These are phyloP conservation scores for Nicotiana otophora DNA, from an alignment of 257 asterid species.

Conservation along the genomic window DNA sequence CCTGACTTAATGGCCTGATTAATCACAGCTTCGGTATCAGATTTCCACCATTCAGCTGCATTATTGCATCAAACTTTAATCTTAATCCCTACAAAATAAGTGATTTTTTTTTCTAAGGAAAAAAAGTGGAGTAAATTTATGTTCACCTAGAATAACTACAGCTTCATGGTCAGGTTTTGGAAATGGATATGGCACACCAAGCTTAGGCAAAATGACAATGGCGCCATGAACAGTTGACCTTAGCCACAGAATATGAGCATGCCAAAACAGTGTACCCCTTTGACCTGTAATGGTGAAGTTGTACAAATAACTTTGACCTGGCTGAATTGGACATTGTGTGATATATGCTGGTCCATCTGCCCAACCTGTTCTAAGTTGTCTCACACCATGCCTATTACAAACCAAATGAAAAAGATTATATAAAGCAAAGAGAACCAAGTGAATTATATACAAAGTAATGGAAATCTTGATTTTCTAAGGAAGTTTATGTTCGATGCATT, in stretches of 20 bases:
- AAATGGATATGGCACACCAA: slow-evolving; percentile 58
- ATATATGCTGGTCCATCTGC: slow-evolving; percentile 77
- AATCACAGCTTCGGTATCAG: slow-evolving; percentile 64
- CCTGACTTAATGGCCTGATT: slow-evolving; percentile 52
- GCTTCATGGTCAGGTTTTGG: slow-evolving; percentile 59
- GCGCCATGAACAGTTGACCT: slow-evolving; percentile 70
- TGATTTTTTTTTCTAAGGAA: neutral
- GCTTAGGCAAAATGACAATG: slow-evolving; percentile 56
- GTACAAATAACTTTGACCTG: slow-evolving; percentile 53
- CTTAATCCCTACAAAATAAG: neutral
- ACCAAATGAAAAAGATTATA: neutral
- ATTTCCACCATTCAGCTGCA: slow-evolving; percentile 75
- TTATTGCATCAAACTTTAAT: neutral
- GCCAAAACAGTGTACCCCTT: slow-evolving; percentile 67
- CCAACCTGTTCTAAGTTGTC: slow-evolving; percentile 63
- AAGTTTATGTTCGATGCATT: neutral
- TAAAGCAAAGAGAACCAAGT: neutral
- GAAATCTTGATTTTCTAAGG: neutral
- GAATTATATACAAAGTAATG: neutral
- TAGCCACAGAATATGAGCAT: slow-evolving; percentile 67
- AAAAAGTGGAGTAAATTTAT: neutral
- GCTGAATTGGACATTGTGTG: slow-evolving; percentile 69
- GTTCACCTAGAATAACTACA: slow-evolving; percentile 43
- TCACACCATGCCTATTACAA: slow-evolving; percentile 59
- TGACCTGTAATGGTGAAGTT: slow-evolving; percentile 62